Evolutionary conservation across 2,329 filamentous ascomycete genomes (phyloP).

Genomic region (Trichocomaceae sp.): DNA sequence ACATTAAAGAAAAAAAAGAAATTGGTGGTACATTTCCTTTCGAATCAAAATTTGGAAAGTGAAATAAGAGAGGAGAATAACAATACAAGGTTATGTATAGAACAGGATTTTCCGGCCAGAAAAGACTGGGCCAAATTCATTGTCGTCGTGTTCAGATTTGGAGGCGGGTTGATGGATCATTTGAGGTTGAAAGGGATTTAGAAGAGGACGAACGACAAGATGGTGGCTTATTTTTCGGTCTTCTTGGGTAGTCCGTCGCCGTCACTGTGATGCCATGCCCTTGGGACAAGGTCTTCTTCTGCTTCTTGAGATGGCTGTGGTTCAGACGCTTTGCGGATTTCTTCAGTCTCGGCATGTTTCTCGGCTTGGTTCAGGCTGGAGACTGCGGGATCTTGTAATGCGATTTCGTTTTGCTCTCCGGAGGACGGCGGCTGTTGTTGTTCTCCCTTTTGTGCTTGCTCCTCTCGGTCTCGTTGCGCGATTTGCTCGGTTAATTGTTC

Average conservation of each 20-base stretch:
- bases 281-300: slow-evolving; percentile 45
- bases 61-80: background rate
- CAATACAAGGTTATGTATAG: background rate
- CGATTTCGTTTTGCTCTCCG: slow-evolving; percentile 1
- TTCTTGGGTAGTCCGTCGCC: slow-evolving; percentile 5
- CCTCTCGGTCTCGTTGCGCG: slow-evolving; percentile 15
- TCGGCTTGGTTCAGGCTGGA: slow-evolving; percentile 22
- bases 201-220: background rate
- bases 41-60: background rate
- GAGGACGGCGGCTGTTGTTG: background rate
- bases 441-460: slow-evolving; percentile 8
- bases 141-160: background rate
- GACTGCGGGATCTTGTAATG: slow-evolving; percentile 18
- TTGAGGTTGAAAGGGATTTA: background rate
- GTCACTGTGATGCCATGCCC: slow-evolving; percentile 36
- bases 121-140: background rate
- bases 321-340: slow-evolving; percentile 13
- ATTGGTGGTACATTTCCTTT: background rate
- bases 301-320: slow-evolving; percentile 24
- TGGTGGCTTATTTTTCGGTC: slow-evolving; percentile 4
- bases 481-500: slow-evolving; percentile 28
- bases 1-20: background rate
- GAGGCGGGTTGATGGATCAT: background rate
- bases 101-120: background rate
- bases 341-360: slow-evolving; percentile 21